Base-by-base conservation (phyloP, 176 grass and related monocot genomes). In the Oryza glumipatula region DNA sequence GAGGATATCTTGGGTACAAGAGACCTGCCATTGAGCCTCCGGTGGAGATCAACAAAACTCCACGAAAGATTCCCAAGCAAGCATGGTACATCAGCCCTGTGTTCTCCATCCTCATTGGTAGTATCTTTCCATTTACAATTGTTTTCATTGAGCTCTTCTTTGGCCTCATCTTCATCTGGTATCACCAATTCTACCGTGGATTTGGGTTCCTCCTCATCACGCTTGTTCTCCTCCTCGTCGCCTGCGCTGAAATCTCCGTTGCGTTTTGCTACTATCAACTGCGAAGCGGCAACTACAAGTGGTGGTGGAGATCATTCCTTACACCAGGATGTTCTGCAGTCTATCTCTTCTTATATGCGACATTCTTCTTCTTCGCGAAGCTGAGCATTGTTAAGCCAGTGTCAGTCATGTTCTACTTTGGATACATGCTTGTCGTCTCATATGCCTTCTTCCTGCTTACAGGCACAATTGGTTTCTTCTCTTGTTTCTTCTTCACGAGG, bases 301-400 rank as follows among this genome's bases (percentile, higher is more conserved):
- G 85, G 85, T 87, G 85, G 85, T 87, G 85, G 77, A 87, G 70
- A 60, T 74, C 85, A 0, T 87, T 75, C 39, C 70, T 87, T 6
- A 87, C 77, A 4, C 75, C 85, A 56, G 85, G 85, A 11, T 87
- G 70, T n/a, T 87, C 70, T 68, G 85, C 70, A 32, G 24, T 86
- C 43, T 86, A 86, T 17, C 84, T 86, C 60, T 86, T 86, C 76
- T 58, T 86, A n/a, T 86, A 86, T 74, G 84, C 84, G 0, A 33
- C 38, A 3, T 86, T 86, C 76, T 86, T 80, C 69, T 86, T 86
- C 84, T 86, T 86, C 58, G 67, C 84, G 3, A 86, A 86, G 76
- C 41, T 80, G 70, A 26, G 66, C 66, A 86, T 86, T 10, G 73
- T 60, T 11, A 86, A 80, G 33, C 14, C 80, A 9, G 84, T 86